phyloP scores from a whole-genome alignment of 1,284 basidiomycete genomes.

The Serendipita sp. region DNA sequence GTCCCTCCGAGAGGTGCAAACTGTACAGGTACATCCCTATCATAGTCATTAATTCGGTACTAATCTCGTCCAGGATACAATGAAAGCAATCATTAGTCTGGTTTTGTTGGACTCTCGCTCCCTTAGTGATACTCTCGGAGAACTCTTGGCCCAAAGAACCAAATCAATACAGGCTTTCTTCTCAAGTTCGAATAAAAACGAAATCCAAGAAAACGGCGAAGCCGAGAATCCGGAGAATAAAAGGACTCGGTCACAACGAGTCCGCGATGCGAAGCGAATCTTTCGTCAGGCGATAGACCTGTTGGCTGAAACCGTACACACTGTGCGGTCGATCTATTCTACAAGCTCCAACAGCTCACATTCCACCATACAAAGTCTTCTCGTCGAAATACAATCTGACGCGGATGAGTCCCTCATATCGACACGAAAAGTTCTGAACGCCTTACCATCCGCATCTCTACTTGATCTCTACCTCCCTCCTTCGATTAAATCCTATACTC shows the following conservation, averaged over 20 bases:
- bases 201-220: slow-evolving; percentile 17
- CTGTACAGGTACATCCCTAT: slow-evolving; percentile 31
- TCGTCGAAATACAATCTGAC: slow-evolving; percentile 47
- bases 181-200: slow-evolving; percentile 20
- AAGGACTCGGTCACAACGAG: slow-evolving; percentile 15
- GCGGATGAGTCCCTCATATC: slow-evolving; percentile 29
- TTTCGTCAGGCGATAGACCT: slow-evolving; percentile 23
- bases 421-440: slow-evolving; percentile 43
- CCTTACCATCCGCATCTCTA: slow-evolving; percentile 58
- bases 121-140: slow-evolving; percentile 50
- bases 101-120: slow-evolving; percentile 75
- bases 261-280: slow-evolving; percentile 10
- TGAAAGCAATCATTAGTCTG: slow-evolving; percentile 63
- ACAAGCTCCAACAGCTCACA: slow-evolving; percentile 13
- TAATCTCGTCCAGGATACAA: slow-evolving; percentile 37
- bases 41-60: slow-evolving; percentile 9
- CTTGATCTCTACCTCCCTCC: slow-evolving; percentile 45
- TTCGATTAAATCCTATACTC: slow-evolving; percentile 51
- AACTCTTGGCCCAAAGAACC: slow-evolving; percentile 58
- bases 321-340: slow-evolving; percentile 12
- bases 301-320: slow-evolving; percentile 10
- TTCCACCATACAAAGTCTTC: slow-evolving; percentile 41
- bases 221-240: slow-evolving; percentile 26
- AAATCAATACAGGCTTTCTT: slow-evolving; percentile 44
- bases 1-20: slow-evolving; percentile 45